Evolutionary conservation across 805 yeast species (phyloP).

Genomic region (Wickerhamomyces subpelliculosus): DNA sequence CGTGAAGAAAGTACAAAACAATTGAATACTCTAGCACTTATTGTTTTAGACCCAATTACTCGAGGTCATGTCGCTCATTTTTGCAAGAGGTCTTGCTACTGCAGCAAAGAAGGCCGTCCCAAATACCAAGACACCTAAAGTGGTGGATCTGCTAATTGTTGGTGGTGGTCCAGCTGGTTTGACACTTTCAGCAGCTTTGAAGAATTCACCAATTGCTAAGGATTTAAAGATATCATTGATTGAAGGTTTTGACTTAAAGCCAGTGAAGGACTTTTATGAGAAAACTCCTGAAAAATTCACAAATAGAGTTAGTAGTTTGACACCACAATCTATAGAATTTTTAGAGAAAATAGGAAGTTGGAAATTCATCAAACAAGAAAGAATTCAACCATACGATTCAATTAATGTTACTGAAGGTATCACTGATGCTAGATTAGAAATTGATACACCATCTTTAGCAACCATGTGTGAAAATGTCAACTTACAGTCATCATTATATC

Average conservation of each 20-base stretch:
- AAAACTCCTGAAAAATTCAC: conserved; percentile 43
- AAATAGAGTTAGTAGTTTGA: conserved; percentile 79
- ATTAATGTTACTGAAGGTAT: conserved; percentile 83
- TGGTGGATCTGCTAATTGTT: conserved; percentile 73
- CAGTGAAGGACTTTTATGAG: conserved; percentile 37
- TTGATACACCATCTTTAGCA: conserved; percentile 61
- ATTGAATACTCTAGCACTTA: no score
- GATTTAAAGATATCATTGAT: conserved; percentile 59
- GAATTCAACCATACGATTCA: conserved; percentile 74
- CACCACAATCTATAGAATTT: conserved; percentile 70
- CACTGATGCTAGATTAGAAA: conserved; percentile 61
- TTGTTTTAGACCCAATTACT: no score
- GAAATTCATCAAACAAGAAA: conserved; percentile 57
- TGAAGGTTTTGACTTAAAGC: conserved; percentile 60
- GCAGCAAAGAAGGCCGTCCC: conserved; percentile 1
- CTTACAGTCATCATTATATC: conserved; percentile 67
- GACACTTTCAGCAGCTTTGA: conserved; percentile 75
- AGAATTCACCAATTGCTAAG: conserved; percentile 54
- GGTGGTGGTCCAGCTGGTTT: conserved; percentile 99
- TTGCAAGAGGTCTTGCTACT: conserved; percentile 18
- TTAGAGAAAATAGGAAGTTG: conserved; percentile 71
- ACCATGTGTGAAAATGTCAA: conserved; percentile 88
- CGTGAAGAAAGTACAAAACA: no score
- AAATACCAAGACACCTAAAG: conserved; percentile 18
- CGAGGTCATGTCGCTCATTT: conserved; percentile 19